Evolutionary conservation across 1,284 basidiomycete species (phyloP), one percentile per base, ranked within the genome.

Genomic region (Sporisorium sorghi): DNA sequence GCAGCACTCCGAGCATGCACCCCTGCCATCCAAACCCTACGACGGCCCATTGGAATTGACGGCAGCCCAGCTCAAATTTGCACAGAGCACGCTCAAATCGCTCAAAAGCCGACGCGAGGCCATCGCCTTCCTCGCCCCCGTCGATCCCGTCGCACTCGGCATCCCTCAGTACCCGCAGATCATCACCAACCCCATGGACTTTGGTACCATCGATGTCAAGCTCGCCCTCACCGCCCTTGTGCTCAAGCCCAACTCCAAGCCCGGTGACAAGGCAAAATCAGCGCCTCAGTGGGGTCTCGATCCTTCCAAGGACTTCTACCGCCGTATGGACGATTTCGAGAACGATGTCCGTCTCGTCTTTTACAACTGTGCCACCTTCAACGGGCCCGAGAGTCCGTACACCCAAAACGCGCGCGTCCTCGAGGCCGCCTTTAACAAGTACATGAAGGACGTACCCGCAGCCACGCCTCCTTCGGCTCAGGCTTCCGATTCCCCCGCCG

Each of bases 111-210:
- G 91, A 79, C 93, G 93, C 83, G 93, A 96, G 58, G 90, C 93
- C 0, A 85, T 84, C 8, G 90, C 93, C 1, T 99, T 99, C 86
- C 86, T 92, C 56, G 87, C 87, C 57, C 95, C 97, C 19, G 97
- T 99, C 64, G 95, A 99, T 83, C 89, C 91, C n/a, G 88, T 96
- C 72, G 91, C 90, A 1, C 89, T 97, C 73, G 91, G 90, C 77
- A 92, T 99, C 68, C 97, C 94, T 14, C 93, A 96, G 83, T 99
- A 99, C 82, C 89, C 89, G 47, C 88, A 88, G 58, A 90, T 98
- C 82, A 90, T 99, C 86, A 92, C 90, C 80, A 89, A 89, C 33
- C 97, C 97, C 0, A 97, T 97, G 93, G 97, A 99, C 85, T 89
- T 99, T 52, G 88, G 90, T n/a, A 97, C 95, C 23, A 89, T 98